A percentile compares a stretch with the other conserved stretches of the same genome.
Evolutionary conservation across 352 stramenopile genomes (phyloP).

Genomic region (Pythium aquatile): DNA sequence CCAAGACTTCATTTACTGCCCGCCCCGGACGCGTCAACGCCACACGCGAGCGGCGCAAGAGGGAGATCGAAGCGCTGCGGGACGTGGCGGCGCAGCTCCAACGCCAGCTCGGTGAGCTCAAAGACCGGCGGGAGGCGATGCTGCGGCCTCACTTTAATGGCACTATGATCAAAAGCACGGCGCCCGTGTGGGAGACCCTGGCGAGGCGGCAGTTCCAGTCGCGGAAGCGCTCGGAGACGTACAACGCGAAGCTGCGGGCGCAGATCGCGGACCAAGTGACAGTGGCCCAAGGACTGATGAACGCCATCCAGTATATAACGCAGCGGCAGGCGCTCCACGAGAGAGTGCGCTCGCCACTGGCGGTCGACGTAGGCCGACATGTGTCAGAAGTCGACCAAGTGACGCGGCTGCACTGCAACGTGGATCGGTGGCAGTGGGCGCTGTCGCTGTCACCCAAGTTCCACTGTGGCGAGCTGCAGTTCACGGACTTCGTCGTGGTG

Average conservation of each 20-base stretch:
- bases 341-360: background rate
- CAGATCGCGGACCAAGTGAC: background rate
- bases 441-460: background rate
- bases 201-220: conserved; percentile 16
- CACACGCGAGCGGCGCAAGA: conserved; percentile 22
- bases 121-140: background rate
- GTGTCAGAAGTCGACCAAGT: background rate
- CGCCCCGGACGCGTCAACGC: conserved; percentile 11
- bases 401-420: background rate
- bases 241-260: conserved; percentile 11
- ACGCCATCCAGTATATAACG: conserved; percentile 5
- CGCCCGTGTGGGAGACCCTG: conserved; percentile 24
- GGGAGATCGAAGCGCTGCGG: conserved; percentile 18
- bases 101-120: conserved; percentile 5
- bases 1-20: background rate
- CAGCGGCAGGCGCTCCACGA: background rate
- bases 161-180: conserved; percentile 8
- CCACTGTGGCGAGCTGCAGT: background rate
- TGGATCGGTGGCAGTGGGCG: background rate
- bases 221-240: conserved; percentile 1
- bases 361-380: conserved; percentile 1
- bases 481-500: background rate
- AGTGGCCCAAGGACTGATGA: conserved; percentile 10
- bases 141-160: conserved; percentile 2
- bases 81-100: conserved; percentile 9